Base-by-base conservation (phyloP, 257 asterid genomes). In the Solanum chiquidenum region DNA sequence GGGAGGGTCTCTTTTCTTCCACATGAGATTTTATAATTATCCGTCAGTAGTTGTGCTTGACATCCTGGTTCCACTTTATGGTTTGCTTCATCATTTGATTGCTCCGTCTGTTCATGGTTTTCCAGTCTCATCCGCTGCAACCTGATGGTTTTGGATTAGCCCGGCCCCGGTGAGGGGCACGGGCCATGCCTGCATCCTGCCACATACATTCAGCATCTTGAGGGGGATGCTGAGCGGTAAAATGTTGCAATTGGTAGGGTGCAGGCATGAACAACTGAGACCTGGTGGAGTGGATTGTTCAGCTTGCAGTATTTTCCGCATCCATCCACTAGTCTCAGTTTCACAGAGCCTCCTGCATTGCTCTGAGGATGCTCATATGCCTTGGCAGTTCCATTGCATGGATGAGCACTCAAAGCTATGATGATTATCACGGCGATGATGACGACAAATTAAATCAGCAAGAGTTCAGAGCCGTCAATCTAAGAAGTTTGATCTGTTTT, bases 91-190 rank as follows among this genome's bases (percentile, higher is more conserved):
- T 71, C 52, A 49, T 33, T 86, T 86, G 88, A 64, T 42, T 87
- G 82, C 68, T 83, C 25, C 46, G 23, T 44, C 83, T 88, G 83
- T 76, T 40, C 66, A 68, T 34, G 33, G 49, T 42, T 87, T 92
- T 92, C 90, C 94, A 95, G 95, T 91, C 95, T 92, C 94, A 92
- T 88, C 96, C 90, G 87, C 95, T 92, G 88, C 98, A 93, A 89
- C 93, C 92, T 86, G 98, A 96, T 89, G 90, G 93, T 91, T 95
- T 93, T 91, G 98, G 99, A 91, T 83, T 96, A 92, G 98, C 99
- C 98, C 98, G 98, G 98, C 99, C 99, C 98, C 99, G 98, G 18
- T 96, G 90, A 96, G 99, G 98, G 98, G 99, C 95, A 9, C 90
- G 96, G 98, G 98, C 96, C 90, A 87, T 93, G 98, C 98, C 99